Evolutionary conservation across 2,329 filamentous ascomycete genomes (phyloP).

Genomic region (Tolypocladium guangdongense): DNA sequence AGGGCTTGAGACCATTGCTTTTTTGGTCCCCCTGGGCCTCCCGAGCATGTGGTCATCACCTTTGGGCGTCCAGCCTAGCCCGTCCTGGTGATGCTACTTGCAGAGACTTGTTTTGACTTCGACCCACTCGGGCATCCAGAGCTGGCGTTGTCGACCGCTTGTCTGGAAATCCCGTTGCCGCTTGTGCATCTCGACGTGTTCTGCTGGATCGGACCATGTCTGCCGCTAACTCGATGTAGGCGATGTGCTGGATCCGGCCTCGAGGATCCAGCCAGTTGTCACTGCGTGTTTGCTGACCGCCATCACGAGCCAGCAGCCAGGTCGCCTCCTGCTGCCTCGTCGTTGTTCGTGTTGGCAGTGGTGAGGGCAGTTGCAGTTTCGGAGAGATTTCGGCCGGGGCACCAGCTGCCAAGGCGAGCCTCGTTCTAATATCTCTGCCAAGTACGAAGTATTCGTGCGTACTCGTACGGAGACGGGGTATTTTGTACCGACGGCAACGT

Average conservation of each 20-base stretch:
- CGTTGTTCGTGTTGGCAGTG: not conserved
- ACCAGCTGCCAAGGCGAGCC: not conserved
- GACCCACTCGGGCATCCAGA: constrained; percentile 5
- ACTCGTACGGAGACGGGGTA: not conserved
- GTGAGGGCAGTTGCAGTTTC: not conserved
- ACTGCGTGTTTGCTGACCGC: constrained; percentile 1
- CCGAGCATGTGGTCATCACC: constrained; percentile 3
- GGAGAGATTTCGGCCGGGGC: not conserved
- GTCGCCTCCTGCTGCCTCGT: not conserved
- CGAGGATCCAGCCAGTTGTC: not conserved
- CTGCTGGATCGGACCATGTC: constrained; percentile 3
- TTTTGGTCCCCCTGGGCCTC: constrained; percentile 2
- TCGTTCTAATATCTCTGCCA: not conserved
- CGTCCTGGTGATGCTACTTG: constrained; percentile 1
- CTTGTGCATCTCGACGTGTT: constrained; percentile 7
- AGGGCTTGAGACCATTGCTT: constrained; percentile 4
- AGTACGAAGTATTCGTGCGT: not conserved
- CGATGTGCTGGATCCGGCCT: not conserved
- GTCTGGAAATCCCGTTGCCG: constrained; percentile 9
- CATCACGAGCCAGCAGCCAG: not conserved
- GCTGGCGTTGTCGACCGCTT: constrained; percentile 6
- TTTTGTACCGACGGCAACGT: not conserved
- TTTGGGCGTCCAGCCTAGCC: constrained; percentile 1
- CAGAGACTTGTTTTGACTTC: constrained; percentile 1
- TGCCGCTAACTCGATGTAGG: constrained; percentile 1